A percentile compares a stretch with the other conserved stretches of the same genome.
phyloP scores from a whole-genome alignment of 495 filamentous ascomycete genomes.

The Penicillium taxi region DNA sequence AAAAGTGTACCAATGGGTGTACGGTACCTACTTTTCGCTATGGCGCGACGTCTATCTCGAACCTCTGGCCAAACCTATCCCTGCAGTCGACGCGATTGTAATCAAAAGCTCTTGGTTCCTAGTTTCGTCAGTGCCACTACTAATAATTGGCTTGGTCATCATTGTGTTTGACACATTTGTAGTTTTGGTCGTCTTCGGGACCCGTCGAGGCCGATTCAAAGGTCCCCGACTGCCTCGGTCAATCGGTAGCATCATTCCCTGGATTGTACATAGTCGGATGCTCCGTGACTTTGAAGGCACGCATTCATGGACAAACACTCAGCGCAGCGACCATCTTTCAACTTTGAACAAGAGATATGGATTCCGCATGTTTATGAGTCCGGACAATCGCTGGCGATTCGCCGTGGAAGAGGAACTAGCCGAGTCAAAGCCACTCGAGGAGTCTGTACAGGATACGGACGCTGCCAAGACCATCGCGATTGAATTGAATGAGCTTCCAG shows the following conservation, averaged over 20 bases:
- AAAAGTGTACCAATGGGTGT: conserved; percentile 36
- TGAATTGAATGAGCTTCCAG: conserved; percentile 13
- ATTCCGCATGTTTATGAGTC: conserved; percentile 30
- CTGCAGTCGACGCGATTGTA: conserved; percentile 23
- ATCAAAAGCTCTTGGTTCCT: conserved; percentile 31
- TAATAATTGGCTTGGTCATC: conserved; percentile 27
- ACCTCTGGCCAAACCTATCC: conserved; percentile 12
- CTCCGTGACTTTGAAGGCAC: conserved; percentile 29
- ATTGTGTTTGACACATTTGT: conserved; percentile 32
- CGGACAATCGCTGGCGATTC: conserved; percentile 29
- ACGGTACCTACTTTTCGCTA: conserved; percentile 35
- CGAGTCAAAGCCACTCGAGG: neutral
- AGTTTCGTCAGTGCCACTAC: conserved; percentile 27
- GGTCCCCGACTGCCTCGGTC: conserved; percentile 35
- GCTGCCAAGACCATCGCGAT: conserved; percentile 13
- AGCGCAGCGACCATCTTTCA: conserved; percentile 25
- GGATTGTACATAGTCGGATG: conserved; percentile 36
- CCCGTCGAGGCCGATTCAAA: conserved; percentile 31
- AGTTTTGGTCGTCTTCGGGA: conserved; percentile 33
- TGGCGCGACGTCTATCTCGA: conserved; percentile 33
- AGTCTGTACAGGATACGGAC: conserved; percentile 2
- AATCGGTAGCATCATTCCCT: conserved; percentile 33
- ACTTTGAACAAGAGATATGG: conserved; percentile 28
- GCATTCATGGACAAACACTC: conserved; percentile 24
- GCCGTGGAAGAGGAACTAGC: conserved; percentile 30